Evolutionary conservation across 331 rosid species (phyloP).

Genomic region (Rosa hybrid): DNA sequence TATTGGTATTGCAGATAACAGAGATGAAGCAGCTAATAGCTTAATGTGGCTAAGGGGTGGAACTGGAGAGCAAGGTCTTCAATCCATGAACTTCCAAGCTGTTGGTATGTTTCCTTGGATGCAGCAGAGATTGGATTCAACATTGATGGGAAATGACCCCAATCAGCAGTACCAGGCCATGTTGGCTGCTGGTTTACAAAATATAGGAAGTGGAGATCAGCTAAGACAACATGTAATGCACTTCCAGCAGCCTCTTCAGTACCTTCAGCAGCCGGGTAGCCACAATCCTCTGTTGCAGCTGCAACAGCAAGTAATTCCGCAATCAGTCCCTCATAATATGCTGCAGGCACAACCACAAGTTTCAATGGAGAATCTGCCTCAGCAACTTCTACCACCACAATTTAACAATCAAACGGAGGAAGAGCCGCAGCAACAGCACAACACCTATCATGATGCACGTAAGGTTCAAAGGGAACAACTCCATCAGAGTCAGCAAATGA

Average conservation of each 20-base stretch:
- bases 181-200: constrained; percentile 74
- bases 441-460: constrained; percentile 45
- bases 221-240: constrained; percentile 72
- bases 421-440: constrained; percentile 56
- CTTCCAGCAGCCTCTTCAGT: constrained; percentile 74
- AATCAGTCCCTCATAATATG: constrained; percentile 48
- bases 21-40: constrained; percentile 69
- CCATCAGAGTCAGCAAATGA: constrained; percentile 64
- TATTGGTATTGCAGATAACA: constrained; percentile 58
- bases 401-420: constrained; percentile 53
- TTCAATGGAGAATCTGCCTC: constrained; percentile 57
- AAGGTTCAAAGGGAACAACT: constrained; percentile 61
- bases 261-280: constrained; percentile 60
- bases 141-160: constrained; percentile 59
- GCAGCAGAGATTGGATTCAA: constrained; percentile 75
- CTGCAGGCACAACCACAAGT: constrained; percentile 58
- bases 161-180: constrained; percentile 77
- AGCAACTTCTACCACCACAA: constrained; percentile 58
- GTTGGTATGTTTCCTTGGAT: constrained; percentile 76
- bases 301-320: constrained; percentile 60
- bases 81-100: constrained; percentile 65
- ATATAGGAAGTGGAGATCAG: constrained; percentile 62
- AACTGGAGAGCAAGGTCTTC: constrained; percentile 60
- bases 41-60: constrained; percentile 82
- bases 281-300: constrained; percentile 59